Base-by-base conservation (phyloP, 2,329 filamentous ascomycete genomes). In the Malbranchea cinnamomea region DNA sequence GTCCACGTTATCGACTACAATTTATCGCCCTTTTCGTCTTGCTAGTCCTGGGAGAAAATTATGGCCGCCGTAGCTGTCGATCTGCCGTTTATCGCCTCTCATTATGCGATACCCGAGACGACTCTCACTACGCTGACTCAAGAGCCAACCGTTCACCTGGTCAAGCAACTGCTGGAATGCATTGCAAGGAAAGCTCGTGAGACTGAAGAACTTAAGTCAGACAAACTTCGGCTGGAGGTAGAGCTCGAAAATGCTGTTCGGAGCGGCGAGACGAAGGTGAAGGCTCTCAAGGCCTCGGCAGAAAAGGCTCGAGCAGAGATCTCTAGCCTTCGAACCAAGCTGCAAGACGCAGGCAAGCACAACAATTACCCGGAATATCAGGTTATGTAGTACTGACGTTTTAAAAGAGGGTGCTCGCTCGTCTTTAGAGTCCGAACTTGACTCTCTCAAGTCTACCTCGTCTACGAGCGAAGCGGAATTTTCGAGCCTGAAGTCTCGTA, bases 161-260 rank as follows among this genome's bases (percentile, higher is more conserved):
- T 94, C 40, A 67, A 70, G 35, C 63, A 70, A 23, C 65, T 98
- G 30, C 67, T 98, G 23, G 65, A 71, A 38, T 76, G 79, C 15
- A 71, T 95, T 31, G 69, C 76, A 14, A 60, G 63, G 17, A 93
- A 89, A 53, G 83, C 81, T 20, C 79, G 76, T 45, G 83, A 93
- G 46, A 77, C 72, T 45, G 83, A 93, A 49, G 69, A 74, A 22
- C 60, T 93, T 23, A 82, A 78, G 44, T 77, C 87, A 6, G 81
- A 92, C 41, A 95, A 94, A 59, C 67, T 94, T 25, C 77, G 82
- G 42, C 63, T 81, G 26, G 83, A 93, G 46, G 89, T 98, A 25
- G 85, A 95, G 60, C 69, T 95, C 5, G 89, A 98, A 53, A 89
- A 83, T 54, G 78, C 78, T 11, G 77, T 93, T 27, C 77, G 84